Percentiles rank a stretch among this genome's conserved stretches.
Conservation (phyloP, 1,139 yeast genomes). For the Insectozyma bohioensis region DNA sequence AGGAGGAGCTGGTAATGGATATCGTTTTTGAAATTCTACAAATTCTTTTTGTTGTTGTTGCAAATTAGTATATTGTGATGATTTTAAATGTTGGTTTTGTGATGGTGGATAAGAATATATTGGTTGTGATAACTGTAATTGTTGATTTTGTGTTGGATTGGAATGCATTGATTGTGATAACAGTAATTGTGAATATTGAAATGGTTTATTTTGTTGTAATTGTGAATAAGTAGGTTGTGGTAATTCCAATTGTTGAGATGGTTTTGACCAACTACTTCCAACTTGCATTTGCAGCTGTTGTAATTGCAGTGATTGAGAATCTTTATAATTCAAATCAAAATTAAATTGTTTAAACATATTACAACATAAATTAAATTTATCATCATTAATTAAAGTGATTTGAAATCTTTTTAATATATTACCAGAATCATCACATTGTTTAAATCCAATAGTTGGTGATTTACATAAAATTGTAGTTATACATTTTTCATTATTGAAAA, state of each 20-base stretch:
- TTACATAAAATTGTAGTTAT: slow-evolving; percentile 16
- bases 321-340: slow-evolving; percentile 4
- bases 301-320: not conserved
- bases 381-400: slow-evolving; percentile 16
- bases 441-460: slow-evolving; percentile 26
- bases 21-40: not conserved
- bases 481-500: slow-evolving; percentile 11
- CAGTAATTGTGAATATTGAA: not conserved
- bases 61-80: no score
- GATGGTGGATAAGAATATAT: not conserved
- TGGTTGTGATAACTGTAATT: slow-evolving; percentile 2
- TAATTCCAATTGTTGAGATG: not conserved
- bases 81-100: no score
- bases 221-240: not conserved
- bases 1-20: not conserved
- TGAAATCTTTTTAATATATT: slow-evolving; percentile 21
- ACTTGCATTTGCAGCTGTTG: no score
- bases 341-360: slow-evolving; percentile 7
- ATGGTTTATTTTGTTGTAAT: not conserved
- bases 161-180: slow-evolving; percentile 1
- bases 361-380: slow-evolving; percentile 15
- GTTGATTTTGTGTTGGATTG: slow-evolving; percentile 2
- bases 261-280: no score
- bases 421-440: slow-evolving; percentile 21
- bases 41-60: not conserved